phyloP scores from a whole-genome alignment of 371 early-diverging fungal species.

The Actinomortierella wolfii region DNA sequence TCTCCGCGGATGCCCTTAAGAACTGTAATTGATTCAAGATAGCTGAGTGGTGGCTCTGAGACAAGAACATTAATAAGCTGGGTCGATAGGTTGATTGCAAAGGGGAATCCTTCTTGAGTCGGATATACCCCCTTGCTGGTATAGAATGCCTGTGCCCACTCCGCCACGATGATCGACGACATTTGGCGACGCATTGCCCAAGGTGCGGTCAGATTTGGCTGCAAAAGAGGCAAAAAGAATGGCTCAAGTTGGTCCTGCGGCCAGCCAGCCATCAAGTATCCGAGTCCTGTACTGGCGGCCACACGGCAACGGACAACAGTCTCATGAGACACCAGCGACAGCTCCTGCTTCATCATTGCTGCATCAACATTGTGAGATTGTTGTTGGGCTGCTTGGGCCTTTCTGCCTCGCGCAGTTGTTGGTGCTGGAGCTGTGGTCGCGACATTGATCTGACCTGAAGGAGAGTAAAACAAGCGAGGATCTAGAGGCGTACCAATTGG shows the following conservation, averaged over 20 bases:
- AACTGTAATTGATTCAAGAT: conserved; percentile 72
- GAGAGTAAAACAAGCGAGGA: conserved; percentile 64
- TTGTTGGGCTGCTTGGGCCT: conserved; percentile 18
- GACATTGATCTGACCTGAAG: conserved; percentile 54
- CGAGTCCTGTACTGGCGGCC: conserved; percentile 79
- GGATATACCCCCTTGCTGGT: conserved; percentile 52
- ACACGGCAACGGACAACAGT: conserved; percentile 85
- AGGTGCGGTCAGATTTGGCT: conserved; percentile 61
- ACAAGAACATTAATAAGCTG: conserved; percentile 60
- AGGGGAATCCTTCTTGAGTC: conserved; percentile 50
- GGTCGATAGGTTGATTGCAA: conserved; percentile 57
- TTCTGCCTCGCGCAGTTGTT: conserved; percentile 29
- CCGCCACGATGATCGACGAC: conserved; percentile 81
- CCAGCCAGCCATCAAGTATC: conserved; percentile 72
- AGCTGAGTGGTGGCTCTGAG: conserved; percentile 51
- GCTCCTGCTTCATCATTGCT: conserved; percentile 91
- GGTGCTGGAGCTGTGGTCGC: conserved; percentile 5
- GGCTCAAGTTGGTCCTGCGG: conserved; percentile 54
- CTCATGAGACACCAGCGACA: conserved; percentile 77
- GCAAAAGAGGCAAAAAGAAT: conserved; percentile 30
- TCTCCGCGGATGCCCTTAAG: conserved; percentile 77
- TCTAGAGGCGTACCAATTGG: conserved; percentile 85
- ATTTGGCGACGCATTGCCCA: conserved; percentile 86
- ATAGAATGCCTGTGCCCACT: conserved; percentile 72
- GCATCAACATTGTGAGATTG: conserved; percentile 78